Evolutionary conservation across 345 rosid species (phyloP).

Genomic region (Atalantia buxifolia): DNA sequence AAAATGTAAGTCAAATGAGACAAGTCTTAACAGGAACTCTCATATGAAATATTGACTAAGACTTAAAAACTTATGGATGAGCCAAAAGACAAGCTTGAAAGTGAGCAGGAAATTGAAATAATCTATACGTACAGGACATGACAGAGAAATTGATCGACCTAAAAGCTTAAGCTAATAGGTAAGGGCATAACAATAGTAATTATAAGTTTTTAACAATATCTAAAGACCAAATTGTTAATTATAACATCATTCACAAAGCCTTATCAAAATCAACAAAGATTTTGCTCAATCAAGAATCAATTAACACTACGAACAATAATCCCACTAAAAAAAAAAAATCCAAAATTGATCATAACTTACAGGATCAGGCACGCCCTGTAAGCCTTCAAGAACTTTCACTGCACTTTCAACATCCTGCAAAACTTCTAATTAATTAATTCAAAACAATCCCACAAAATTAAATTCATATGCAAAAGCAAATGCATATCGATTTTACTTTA

Average conservation of each 20-base stretch:
- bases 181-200: no score
- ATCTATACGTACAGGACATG: no score
- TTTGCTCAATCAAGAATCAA: no score
- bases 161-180: no score
- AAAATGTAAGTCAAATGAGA: no score
- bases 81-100: no score
- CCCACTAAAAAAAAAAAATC: neutral
- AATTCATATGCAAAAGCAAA: neutral
- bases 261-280: neutral
- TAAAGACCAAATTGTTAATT: neutral
- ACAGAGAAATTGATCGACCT: no score
- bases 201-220: no score
- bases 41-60: no score
- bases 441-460: neutral
- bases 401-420: slow-evolving; percentile 73
- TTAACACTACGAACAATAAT: neutral
- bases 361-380: slow-evolving; percentile 65
- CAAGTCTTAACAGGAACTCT: no score
- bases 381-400: slow-evolving; percentile 68
- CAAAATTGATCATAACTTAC: slow-evolving; percentile 31
- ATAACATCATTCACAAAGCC: neutral
- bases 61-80: no score
- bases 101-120: no score
- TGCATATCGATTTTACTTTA: neutral
- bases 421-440: neutral